Conservation (phyloP, 2,329 filamentous ascomycete genomes). For the Hypocrella siamensis region DNA sequence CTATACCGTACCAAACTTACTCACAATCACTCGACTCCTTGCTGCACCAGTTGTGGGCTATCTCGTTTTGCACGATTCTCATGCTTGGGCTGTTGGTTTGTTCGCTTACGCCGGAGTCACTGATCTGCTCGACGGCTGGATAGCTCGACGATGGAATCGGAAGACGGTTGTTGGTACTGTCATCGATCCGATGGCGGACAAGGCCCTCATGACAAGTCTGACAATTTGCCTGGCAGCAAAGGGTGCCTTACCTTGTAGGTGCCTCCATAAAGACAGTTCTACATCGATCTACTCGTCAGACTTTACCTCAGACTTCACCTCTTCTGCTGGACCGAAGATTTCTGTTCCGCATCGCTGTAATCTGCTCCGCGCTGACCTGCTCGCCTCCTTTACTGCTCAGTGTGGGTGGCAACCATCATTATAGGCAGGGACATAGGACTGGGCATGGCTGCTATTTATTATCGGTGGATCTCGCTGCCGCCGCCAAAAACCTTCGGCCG, state of each 20-base stretch:
- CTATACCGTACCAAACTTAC: constrained; percentile 87
- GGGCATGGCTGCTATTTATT: constrained; percentile 79
- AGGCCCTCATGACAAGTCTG: constrained; percentile 84
- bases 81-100: constrained; percentile 64
- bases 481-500: constrained; percentile 80
- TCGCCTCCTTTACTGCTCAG: constrained; percentile 21
- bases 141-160: constrained; percentile 73
- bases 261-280: neutral
- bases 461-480: constrained; percentile 86
- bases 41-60: constrained; percentile 80
- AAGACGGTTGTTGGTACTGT: constrained; percentile 91
- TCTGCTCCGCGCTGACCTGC: constrained; percentile 1
- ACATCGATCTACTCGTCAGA: neutral
- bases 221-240: constrained; percentile 76
- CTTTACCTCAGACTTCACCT: neutral
- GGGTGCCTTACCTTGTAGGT: constrained; percentile 61
- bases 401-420: constrained; percentile 82
- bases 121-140: constrained; percentile 85
- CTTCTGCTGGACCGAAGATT: neutral
- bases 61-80: constrained; percentile 68
- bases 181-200: constrained; percentile 95
- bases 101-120: constrained; percentile 87
- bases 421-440: constrained; percentile 77
- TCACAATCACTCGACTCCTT: constrained; percentile 74
- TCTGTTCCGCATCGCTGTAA: neutral